Base-by-base conservation (phyloP, 2,329 filamentous ascomycete genomes). In the Colletotrichum theobromicola region DNA sequence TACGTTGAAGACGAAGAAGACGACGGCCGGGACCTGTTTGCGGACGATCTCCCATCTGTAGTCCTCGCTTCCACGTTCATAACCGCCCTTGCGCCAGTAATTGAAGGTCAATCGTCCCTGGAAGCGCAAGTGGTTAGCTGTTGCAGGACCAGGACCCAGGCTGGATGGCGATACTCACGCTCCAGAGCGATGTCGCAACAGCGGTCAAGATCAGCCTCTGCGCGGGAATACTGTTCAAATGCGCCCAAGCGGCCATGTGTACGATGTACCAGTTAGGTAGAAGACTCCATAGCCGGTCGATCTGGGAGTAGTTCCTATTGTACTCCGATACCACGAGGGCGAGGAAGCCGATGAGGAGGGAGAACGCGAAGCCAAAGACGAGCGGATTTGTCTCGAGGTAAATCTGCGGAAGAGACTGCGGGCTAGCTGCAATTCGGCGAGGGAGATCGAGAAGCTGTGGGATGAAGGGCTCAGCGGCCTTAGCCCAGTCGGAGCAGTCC, bases 281-380 rank as follows among this genome's bases (percentile, higher is more conserved):
- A 75, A 99, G 88, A 81, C 95, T 97, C 97, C 97, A 99, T 79
- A 93, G 86, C 63, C 97, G 92, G 83, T 99, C 97, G 55, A 99
- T 93, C 85, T 99, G 97, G n/a, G 96, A 98, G 83, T 96, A 98
- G 84, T 99, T 99, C 80, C 90, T 91, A 85, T 97, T 98, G 85
- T 95, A 85, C 84, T 98, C 96, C 1, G 95, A 94, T 7, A 92
- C 87, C 35, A 96, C 80, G 28, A 98, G 86, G 79, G 97, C 94
- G 32, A 97, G 80, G 7, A 89, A 89, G 2, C 92, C 92, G n/a
- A 98, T 83, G 53, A 92, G 88, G 21, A 98, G 79, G 4, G 94
- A 93, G 67, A 94, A 90, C 0, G 91, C 93, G 77, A 97, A 89
- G 4, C 91, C 94, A 1, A 91, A 92, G 32, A 98, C 88, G 55